Conservation (phyloP, 306 rosid species). For the Calophaca sinica region DNA sequence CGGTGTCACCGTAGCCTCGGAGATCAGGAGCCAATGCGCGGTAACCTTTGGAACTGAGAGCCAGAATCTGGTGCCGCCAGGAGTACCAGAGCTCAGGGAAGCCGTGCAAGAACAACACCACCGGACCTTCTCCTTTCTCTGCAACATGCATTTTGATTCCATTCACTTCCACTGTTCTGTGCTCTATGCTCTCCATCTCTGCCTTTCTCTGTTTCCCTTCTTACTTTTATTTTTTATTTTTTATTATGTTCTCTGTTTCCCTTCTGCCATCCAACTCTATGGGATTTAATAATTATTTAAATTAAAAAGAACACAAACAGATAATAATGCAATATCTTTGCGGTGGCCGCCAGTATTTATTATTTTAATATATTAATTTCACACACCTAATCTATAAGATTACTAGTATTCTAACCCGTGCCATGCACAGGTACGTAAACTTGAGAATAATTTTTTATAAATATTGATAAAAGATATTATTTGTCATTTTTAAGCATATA, state of each 20-base stretch:
- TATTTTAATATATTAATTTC: too few species aligned
- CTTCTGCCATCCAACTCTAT: not conserved
- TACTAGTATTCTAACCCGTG: too few species aligned
- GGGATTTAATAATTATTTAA: too few species aligned
- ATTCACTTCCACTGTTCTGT: slow-evolving; percentile 48
- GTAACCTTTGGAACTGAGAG: slow-evolving; percentile 50
- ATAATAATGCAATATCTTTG: too few species aligned
- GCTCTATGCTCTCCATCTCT: slow-evolving; percentile 44
- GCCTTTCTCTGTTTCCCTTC: not conserved
- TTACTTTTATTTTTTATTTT: too few species aligned
- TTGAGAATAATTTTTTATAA: too few species aligned
- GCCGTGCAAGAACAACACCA: slow-evolving; percentile 53
- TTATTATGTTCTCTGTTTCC: not conserved
- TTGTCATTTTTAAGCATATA: too few species aligned
- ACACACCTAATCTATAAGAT: too few species aligned
- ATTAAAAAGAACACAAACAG: too few species aligned
- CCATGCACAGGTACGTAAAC: too few species aligned
- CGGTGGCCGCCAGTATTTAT: too few species aligned
- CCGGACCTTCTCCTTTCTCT: slow-evolving; percentile 55
- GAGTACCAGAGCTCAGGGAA: slow-evolving; percentile 60
- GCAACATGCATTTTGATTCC: slow-evolving; percentile 56
- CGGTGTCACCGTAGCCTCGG: slow-evolving; percentile 54
- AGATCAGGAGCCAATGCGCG: slow-evolving; percentile 53
- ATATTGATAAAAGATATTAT: too few species aligned
- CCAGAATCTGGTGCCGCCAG: slow-evolving; percentile 52